A percentile compares a stretch with the other conserved stretches of the same genome.
Conservation (phyloP, 768 basidiomycete genomes). For the Lentinula detonsa region DNA sequence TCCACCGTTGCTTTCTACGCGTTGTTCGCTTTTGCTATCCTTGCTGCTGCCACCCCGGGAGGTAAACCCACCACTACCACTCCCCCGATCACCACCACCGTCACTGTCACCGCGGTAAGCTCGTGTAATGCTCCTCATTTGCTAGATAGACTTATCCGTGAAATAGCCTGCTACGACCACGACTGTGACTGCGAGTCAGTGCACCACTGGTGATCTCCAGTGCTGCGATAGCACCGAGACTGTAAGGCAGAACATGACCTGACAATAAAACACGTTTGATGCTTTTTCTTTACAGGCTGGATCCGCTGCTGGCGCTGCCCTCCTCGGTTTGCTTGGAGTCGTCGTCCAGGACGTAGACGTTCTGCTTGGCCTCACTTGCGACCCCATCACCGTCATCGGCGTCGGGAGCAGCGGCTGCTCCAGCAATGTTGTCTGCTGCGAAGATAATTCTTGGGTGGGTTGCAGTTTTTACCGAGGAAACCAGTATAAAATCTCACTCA, state of each 20-base stretch:
- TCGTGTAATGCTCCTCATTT: not conserved
- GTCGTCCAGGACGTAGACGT: conserved; percentile 1
- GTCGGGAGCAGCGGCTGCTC: not conserved
- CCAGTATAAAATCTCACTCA: not conserved
- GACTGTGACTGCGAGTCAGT: not conserved
- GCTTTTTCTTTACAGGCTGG: not conserved
- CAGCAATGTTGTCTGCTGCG: not conserved
- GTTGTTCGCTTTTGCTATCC: not conserved
- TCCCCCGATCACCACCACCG: not conserved
- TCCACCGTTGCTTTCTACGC: not conserved
- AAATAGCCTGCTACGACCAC: not conserved
- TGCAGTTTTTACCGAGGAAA: too few species aligned
- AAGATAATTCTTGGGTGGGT: not conserved
- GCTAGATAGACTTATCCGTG: not conserved
- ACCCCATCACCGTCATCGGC: conserved; percentile 7
- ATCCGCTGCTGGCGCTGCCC: not conserved
- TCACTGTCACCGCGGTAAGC: not conserved
- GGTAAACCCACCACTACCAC: not conserved
- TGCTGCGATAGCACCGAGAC: not conserved
- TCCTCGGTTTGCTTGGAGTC: conserved; percentile 5
- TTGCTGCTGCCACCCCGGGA: conserved; percentile 1
- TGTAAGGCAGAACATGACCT: not conserved
- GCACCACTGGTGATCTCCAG: not conserved
- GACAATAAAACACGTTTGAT: not conserved
- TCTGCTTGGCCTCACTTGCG: conserved; percentile 3